phyloP scores from a whole-genome alignment of 805 yeast species.

The Ogataea corticis region DNA sequence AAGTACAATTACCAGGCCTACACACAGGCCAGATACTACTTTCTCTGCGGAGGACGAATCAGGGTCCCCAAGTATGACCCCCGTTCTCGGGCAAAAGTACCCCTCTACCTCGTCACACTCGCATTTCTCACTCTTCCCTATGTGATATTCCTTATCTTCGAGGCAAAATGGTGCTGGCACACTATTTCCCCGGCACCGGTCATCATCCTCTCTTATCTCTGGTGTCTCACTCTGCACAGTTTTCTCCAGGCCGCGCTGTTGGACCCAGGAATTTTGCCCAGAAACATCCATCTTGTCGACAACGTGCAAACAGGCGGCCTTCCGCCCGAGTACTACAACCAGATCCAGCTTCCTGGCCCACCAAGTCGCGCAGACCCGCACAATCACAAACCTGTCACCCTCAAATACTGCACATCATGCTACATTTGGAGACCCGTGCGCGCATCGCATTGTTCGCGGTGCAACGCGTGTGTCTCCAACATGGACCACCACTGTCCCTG shows the following conservation, averaged over 20 bases:
- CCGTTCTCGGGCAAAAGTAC: slow-evolving; percentile 5
- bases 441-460: slow-evolving; percentile 70
- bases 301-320: slow-evolving; percentile 33
- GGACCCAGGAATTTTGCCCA: slow-evolving; percentile 74
- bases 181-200: slow-evolving; percentile 55
- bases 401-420: slow-evolving; percentile 58
- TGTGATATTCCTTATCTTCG: slow-evolving; percentile 55
- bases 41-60: slow-evolving; percentile 66
- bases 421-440: slow-evolving; percentile 76
- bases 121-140: slow-evolving; percentile 35
- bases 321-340: slow-evolving; percentile 61
- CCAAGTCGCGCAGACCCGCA: slow-evolving; percentile 3
- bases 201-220: slow-evolving; percentile 57
- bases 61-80: slow-evolving; percentile 39
- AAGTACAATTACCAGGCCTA: slow-evolving; percentile 45
- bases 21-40: slow-evolving; percentile 43
- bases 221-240: slow-evolving; percentile 49
- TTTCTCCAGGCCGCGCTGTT: slow-evolving; percentile 54
- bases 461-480: slow-evolving; percentile 61
- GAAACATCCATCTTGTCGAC: slow-evolving; percentile 59
- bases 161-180: slow-evolving; percentile 56
- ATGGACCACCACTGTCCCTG: slow-evolving; percentile 68
- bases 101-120: slow-evolving; percentile 13
- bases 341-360: slow-evolving; percentile 49
- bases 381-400: slow-evolving; percentile 33